These are phyloP conservation scores for Trametes maxima DNA, from an alignment of 768 basidiomycete species.

Conservation along the genomic window DNA sequence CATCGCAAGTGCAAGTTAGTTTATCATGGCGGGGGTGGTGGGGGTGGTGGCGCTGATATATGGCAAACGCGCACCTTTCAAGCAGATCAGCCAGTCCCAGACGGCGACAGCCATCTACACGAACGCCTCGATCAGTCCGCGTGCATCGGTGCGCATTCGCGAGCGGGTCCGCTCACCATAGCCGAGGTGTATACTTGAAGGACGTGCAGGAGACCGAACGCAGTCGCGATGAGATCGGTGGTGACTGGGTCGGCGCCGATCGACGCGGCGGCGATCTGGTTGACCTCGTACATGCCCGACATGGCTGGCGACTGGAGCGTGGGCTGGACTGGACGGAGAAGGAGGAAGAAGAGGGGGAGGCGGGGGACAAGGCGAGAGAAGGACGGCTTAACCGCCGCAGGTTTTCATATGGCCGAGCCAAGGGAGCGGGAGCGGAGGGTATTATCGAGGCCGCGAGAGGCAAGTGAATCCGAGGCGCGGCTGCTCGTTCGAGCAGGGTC, in stretches of 20 bases:
- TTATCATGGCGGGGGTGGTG: neutral
- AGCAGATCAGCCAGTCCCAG: conserved; percentile 11
- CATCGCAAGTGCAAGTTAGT: neutral
- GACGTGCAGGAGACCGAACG: conserved; percentile 9
- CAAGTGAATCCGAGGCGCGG: too few relatives aligned
- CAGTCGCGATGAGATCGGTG: conserved; percentile 8
- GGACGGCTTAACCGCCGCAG: neutral
- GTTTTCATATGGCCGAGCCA: neutral
- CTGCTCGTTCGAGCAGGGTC: too few relatives aligned
- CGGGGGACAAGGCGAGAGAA: neutral
- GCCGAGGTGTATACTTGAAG: conserved; percentile 12
- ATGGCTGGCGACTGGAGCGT: neutral
- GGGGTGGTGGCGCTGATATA: too few relatives aligned
- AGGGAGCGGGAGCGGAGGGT: neutral
- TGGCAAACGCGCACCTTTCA: neutral
- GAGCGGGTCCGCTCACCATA: neutral
- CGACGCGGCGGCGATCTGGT: conserved; percentile 13
- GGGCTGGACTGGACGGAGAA: neutral
- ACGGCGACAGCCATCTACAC: conserved; percentile 10
- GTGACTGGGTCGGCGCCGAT: conserved; percentile 8
- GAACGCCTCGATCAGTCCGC: neutral
- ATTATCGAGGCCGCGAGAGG: too few relatives aligned
- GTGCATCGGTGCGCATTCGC: too few relatives aligned
- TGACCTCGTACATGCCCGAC: conserved; percentile 18
- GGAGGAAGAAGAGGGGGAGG: neutral